Conservation (phyloP, 1,284 basidiomycete species). For the Neolentinus lepideus region DNA sequence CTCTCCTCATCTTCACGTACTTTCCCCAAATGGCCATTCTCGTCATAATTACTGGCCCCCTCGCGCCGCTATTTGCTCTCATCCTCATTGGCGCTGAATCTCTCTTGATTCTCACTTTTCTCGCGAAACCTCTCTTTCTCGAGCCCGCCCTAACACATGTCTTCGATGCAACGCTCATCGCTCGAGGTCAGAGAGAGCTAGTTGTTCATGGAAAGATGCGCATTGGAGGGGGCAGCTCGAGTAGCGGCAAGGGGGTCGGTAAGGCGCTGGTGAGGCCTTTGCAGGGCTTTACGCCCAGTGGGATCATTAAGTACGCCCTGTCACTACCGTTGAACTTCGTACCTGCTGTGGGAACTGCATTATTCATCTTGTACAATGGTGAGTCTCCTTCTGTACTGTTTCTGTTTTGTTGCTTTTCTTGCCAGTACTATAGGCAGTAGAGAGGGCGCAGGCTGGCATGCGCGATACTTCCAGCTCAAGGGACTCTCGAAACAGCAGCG, state of each 20-base stretch:
- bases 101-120: slow-evolving; percentile 32
- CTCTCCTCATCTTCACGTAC: slow-evolving; percentile 58
- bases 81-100: slow-evolving; percentile 28
- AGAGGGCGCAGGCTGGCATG: slow-evolving; percentile 53
- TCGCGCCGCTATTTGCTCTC: slow-evolving; percentile 33
- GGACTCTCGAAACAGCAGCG: slow-evolving; percentile 37
- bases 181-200: slow-evolving; percentile 26
- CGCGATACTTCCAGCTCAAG: slow-evolving; percentile 68
- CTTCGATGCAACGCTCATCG: slow-evolving; percentile 32
- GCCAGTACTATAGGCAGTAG: slow-evolving; percentile 27
- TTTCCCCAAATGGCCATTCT: slow-evolving; percentile 64
- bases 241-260: slow-evolving; percentile 18
- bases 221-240: slow-evolving; percentile 13
- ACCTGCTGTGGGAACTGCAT: slow-evolving; percentile 57
- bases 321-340: slow-evolving; percentile 60
- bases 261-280: slow-evolving; percentile 28
- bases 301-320: slow-evolving; percentile 34
- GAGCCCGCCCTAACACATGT: slow-evolving; percentile 37
- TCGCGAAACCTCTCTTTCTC: slow-evolving; percentile 40
- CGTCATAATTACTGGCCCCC: slow-evolving; percentile 53
- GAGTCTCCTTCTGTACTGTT: slow-evolving; percentile 36
- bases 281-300: slow-evolving; percentile 21
- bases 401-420: slow-evolving; percentile 14
- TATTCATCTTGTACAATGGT: slow-evolving; percentile 53
- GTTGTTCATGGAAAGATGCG: slow-evolving; percentile 26